A percentile compares a stretch with the other conserved stretches of the same genome.
Evolutionary conservation across 2,329 filamentous ascomycete genomes (phyloP).

Genomic region (Sporothrix brunneoviolacea): DNA sequence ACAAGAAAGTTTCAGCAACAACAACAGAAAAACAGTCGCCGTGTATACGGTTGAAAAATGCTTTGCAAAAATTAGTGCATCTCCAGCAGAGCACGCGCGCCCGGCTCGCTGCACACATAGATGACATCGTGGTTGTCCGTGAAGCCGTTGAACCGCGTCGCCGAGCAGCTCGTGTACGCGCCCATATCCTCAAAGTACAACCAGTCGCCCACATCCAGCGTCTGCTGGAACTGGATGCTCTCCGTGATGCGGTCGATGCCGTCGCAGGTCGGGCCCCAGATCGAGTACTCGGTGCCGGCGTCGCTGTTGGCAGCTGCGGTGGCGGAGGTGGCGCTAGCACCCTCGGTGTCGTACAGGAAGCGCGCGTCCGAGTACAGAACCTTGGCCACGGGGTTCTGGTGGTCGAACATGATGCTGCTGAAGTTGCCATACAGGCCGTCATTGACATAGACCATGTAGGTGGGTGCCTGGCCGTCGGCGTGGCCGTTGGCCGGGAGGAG

Average conservation of each 20-base stretch:
- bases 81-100: conserved; percentile 68
- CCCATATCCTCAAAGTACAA: conserved; percentile 99
- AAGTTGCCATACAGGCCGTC: conserved; percentile 98
- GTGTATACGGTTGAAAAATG: too few relatives aligned
- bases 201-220: conserved; percentile 92
- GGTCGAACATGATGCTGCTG: conserved; percentile 98
- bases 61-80: too few relatives aligned
- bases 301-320: conserved; percentile 29
- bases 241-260: conserved; percentile 92
- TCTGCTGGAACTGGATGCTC: conserved; percentile 67
- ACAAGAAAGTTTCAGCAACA: too few relatives aligned
- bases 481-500: too few relatives aligned
- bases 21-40: too few relatives aligned
- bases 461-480: conserved; percentile 51
- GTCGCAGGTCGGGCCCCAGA: conserved; percentile 98
- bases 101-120: conserved; percentile 90
- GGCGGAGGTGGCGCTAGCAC: conserved; percentile 20
- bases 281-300: conserved; percentile 72
- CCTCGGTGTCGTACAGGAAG: conserved; percentile 49
- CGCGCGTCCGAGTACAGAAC: conserved; percentile 60
- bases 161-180: conserved; percentile 96
- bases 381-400: conserved; percentile 83
- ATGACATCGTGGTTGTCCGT: conserved; percentile 86
- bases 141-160: conserved; percentile 97
- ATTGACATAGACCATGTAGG: conserved; percentile 97